Conservation (phyloP, 2,329 filamentous ascomycete genomes). For the Diaporthe vexans region DNA sequence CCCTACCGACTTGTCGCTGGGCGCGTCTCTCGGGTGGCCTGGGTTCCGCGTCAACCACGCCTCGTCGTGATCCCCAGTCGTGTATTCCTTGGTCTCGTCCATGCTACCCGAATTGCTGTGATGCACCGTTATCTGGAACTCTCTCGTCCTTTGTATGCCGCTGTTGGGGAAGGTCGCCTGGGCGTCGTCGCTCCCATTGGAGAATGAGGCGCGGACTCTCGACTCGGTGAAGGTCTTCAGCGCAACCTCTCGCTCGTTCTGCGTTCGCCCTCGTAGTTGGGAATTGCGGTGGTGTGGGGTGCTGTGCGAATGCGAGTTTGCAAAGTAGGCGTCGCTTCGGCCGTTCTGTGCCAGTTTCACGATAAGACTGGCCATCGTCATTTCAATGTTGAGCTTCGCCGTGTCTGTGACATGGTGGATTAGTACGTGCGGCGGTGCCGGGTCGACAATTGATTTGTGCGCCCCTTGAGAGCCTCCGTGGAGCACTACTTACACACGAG, state of each 20-base stretch:
- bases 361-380: slow-evolving; percentile 41
- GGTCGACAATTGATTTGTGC: not conserved
- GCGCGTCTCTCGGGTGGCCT: slow-evolving; percentile 22
- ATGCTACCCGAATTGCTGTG: slow-evolving; percentile 29
- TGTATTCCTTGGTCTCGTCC: slow-evolving; percentile 26
- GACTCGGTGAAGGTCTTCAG: slow-evolving; percentile 37
- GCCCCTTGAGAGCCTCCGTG: too few species aligned
- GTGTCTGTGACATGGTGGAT: not conserved
- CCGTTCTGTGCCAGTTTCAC: slow-evolving; percentile 38
- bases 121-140: slow-evolving; percentile 38
- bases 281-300: not conserved
- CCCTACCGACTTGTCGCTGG: slow-evolving; percentile 14
- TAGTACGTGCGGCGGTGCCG: not conserved
- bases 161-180: slow-evolving; percentile 3
- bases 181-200: slow-evolving; percentile 13
- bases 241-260: slow-evolving; percentile 32
- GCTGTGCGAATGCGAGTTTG: slow-evolving; percentile 22
- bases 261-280: not conserved
- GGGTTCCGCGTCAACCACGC: slow-evolving; percentile 34
- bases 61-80: slow-evolving; percentile 22
- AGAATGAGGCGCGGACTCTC: slow-evolving; percentile 35
- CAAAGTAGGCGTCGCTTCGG: slow-evolving; percentile 21
- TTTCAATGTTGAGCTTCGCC: slow-evolving; percentile 41
- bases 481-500: slow-evolving; percentile 27
- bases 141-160: slow-evolving; percentile 35